A percentile compares a stretch with the other conserved stretches of the same genome.
phyloP scores from a whole-genome alignment of 1,139 yeast genomes.

The Scheffersomyces titani region DNA sequence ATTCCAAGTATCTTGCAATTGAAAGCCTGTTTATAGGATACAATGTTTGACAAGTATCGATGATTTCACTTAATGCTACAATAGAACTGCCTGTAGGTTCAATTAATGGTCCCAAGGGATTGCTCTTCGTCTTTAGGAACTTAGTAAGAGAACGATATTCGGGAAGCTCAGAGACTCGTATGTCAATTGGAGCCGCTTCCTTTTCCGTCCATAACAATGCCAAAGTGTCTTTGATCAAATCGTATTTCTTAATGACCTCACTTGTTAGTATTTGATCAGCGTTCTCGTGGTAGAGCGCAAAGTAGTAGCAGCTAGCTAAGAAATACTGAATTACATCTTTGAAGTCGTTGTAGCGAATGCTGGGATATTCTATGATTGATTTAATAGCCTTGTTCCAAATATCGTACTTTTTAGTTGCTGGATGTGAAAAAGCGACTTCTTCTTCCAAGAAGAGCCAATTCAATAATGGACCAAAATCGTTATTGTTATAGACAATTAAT shows the following conservation, averaged over 20 bases:
- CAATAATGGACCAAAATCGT: conserved; percentile 26
- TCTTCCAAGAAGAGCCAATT: conserved; percentile 26
- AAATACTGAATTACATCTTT: conserved; percentile 19
- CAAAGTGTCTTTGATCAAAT: conserved; percentile 28
- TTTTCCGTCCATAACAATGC: conserved; percentile 2
- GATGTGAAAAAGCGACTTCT: background rate
- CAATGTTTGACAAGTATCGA: conserved; percentile 42
- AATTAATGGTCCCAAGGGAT: conserved; percentile 20
- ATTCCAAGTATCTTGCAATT: conserved; percentile 31
- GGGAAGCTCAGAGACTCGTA: background rate
- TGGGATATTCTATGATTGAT: conserved; percentile 14
- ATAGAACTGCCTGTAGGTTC: conserved; percentile 24
- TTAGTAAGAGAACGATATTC: background rate
- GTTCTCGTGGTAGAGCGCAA: conserved; percentile 6
- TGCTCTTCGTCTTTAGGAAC: conserved; percentile 2
- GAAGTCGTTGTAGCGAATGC: conserved; percentile 13
- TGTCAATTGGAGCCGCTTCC: background rate
- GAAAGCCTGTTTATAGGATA: conserved; percentile 45
- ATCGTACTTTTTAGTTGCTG: conserved; percentile 17
- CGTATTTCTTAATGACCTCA: conserved; percentile 33
- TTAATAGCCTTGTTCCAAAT: conserved; percentile 27
- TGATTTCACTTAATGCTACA: conserved; percentile 22
- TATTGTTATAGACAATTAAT: conserved; percentile 17
- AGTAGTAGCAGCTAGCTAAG: conserved; percentile 30
- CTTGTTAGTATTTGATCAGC: conserved; percentile 19